Percentiles rank a stretch among this genome's conserved stretches.
These are phyloP conservation scores for Tricholoma terreum DNA, from an alignment of 768 basidiomycete genomes.

Conservation along the genomic window DNA sequence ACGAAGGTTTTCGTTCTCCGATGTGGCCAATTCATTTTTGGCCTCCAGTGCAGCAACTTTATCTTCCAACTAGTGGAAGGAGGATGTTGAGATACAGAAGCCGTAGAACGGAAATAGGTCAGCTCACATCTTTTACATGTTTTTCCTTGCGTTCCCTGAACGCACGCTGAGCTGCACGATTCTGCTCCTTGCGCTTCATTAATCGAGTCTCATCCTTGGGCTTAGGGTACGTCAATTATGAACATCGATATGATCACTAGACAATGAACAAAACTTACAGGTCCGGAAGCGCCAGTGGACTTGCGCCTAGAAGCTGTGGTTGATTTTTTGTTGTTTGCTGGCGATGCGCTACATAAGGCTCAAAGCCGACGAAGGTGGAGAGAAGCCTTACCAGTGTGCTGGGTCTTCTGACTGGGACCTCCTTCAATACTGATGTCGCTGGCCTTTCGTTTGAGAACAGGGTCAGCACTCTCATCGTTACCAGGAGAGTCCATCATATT, in stretches of 20 bases:
- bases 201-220: constrained; percentile 70
- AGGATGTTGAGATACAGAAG: constrained; percentile 1
- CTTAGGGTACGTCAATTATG: constrained; percentile 20
- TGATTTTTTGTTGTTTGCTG: constrained; percentile 22
- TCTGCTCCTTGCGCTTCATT: constrained; percentile 93
- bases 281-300: constrained; percentile 27
- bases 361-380: background rate
- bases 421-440: constrained; percentile 60
- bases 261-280: constrained; percentile 20
- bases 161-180: constrained; percentile 93
- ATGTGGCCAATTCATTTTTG: constrained; percentile 65
- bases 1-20: constrained; percentile 88
- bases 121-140: constrained; percentile 91
- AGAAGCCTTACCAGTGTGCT: constrained; percentile 52
- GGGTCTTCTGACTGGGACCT: constrained; percentile 64
- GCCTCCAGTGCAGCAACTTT: constrained; percentile 84
- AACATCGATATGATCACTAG: background rate
- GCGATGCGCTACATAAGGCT: background rate
- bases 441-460: constrained; percentile 74
- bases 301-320: constrained; percentile 30
- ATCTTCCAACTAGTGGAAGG: constrained; percentile 71
- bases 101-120: constrained; percentile 1
- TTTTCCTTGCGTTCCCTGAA: constrained; percentile 98
- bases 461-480: constrained; percentile 42
- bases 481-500: constrained; percentile 35